phyloP scores from a whole-genome alignment of 805 yeast genomes.

The Torulaspora indica region DNA sequence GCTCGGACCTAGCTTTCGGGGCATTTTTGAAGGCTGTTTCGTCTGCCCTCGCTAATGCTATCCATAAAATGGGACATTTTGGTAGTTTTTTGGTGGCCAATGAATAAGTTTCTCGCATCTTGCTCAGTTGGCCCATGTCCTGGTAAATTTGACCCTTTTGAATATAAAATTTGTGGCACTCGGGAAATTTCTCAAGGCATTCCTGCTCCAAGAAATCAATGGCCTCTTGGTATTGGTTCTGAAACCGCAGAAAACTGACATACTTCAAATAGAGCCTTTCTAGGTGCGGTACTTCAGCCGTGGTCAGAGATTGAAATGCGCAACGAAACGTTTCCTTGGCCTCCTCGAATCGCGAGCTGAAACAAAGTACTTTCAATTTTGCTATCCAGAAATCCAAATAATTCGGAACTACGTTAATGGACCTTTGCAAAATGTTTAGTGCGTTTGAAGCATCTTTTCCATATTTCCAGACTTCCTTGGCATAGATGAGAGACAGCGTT shows the following conservation, averaged over 20 bases:
- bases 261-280: constrained; percentile 60
- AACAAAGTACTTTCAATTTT: constrained; percentile 57
- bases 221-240: constrained; percentile 38
- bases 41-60: constrained; percentile 45
- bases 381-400: constrained; percentile 66
- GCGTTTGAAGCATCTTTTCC: constrained; percentile 49
- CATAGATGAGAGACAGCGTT: constrained; percentile 59
- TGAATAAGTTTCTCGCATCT: constrained; percentile 47
- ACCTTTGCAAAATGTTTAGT: constrained; percentile 46
- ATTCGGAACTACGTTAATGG: constrained; percentile 41
- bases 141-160: constrained; percentile 57
- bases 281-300: constrained; percentile 16
- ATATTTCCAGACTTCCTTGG: constrained; percentile 60
- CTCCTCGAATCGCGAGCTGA: constrained; percentile 35
- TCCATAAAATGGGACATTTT: constrained; percentile 48
- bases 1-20: constrained; percentile 61
- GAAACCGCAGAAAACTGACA: constrained; percentile 47
- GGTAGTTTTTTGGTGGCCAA: constrained; percentile 50
- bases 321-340: constrained; percentile 37
- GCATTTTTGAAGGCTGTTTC: constrained; percentile 39
- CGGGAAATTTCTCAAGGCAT: constrained; percentile 49
- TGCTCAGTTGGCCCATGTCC: constrained; percentile 30
- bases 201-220: constrained; percentile 37
- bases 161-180: constrained; percentile 49
- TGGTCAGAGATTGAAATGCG: constrained; percentile 37